A percentile compares a stretch with the other conserved stretches of the same genome.
phyloP scores from a whole-genome alignment of 345 rosid genomes.

The Cardiospermum halicacabum region DNA sequence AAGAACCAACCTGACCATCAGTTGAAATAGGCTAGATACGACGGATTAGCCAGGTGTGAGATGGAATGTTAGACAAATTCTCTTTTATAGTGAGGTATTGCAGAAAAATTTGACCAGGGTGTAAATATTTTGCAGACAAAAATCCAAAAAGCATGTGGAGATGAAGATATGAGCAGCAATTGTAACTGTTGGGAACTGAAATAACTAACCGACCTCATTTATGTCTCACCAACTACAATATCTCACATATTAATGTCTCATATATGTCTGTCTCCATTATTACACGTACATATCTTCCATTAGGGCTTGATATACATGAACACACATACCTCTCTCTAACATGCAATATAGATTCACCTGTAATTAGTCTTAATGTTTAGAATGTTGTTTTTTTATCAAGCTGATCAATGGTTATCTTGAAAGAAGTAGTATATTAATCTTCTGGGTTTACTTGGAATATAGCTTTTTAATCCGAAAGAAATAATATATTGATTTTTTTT shows the following conservation, averaged over 20 bases:
- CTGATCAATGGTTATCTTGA: no score
- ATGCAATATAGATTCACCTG: no score
- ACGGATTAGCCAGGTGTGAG: no score
- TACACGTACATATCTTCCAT: neutral
- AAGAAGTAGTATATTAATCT: no score
- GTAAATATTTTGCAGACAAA: neutral
- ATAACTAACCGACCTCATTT: slow-evolving; percentile 19
- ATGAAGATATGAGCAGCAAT: neutral
- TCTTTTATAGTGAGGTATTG: no score
- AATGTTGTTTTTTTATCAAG: neutral
- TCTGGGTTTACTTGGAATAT: no score
- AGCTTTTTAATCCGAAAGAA: no score
- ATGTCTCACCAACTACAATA: slow-evolving; percentile 11
- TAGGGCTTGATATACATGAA: neutral
- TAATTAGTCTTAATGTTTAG: neutral
- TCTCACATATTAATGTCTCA: neutral
- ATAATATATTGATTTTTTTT: no score
- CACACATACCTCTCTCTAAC: neutral
- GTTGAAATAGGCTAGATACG: no score
- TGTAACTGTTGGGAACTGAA: slow-evolving; percentile 9
- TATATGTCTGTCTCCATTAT: neutral
- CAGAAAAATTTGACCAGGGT: neutral
- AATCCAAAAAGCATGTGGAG: neutral
- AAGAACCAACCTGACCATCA: no score
- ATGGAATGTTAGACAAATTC: no score